Conservation (phyloP, 768 basidiomycete genomes). For the Pisolithus orientalis region DNA sequence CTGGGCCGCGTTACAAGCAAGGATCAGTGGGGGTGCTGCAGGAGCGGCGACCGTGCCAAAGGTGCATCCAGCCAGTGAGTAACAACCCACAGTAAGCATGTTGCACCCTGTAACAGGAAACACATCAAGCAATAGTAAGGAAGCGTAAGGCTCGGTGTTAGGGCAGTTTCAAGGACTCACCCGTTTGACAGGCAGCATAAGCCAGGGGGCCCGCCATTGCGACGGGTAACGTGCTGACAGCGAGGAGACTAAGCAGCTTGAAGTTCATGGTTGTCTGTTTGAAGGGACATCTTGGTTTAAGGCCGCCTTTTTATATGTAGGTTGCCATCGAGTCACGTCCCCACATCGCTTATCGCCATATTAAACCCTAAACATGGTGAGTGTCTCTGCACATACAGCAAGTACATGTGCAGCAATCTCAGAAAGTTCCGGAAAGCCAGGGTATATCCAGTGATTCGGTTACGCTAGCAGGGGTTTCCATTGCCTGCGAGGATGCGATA, state of each 20-base stretch:
- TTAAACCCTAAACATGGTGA: no score
- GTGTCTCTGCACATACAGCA: no score
- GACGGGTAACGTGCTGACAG: slow-evolving; percentile 11
- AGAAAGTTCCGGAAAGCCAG: no score
- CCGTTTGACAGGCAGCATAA: slow-evolving; percentile 21
- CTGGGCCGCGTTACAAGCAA: slow-evolving; percentile 16
- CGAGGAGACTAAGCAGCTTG: slow-evolving; percentile 12
- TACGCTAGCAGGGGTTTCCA: no score
- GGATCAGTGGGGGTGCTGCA: slow-evolving; percentile 14
- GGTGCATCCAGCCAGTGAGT: slow-evolving; percentile 15
- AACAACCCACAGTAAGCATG: slow-evolving; percentile 13
- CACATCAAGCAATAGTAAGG: neutral
- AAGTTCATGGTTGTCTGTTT: slow-evolving; percentile 16
- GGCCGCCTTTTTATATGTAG: neutral
- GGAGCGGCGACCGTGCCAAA: slow-evolving; percentile 17
- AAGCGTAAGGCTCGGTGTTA: neutral
- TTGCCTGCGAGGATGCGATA: no score
- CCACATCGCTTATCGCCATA: neutral
- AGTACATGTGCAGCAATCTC: no score
- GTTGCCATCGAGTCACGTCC: neutral
- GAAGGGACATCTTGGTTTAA: neutral
- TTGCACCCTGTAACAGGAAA: slow-evolving; percentile 17
- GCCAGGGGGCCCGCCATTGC: slow-evolving; percentile 13
- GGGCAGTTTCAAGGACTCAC: neutral
- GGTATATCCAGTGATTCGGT: no score